Evolutionary conservation across 2,329 filamentous ascomycete species (phyloP), one percentile per base, ranked within the genome.

Genomic region (Pseudogymnoascus pannorum): DNA sequence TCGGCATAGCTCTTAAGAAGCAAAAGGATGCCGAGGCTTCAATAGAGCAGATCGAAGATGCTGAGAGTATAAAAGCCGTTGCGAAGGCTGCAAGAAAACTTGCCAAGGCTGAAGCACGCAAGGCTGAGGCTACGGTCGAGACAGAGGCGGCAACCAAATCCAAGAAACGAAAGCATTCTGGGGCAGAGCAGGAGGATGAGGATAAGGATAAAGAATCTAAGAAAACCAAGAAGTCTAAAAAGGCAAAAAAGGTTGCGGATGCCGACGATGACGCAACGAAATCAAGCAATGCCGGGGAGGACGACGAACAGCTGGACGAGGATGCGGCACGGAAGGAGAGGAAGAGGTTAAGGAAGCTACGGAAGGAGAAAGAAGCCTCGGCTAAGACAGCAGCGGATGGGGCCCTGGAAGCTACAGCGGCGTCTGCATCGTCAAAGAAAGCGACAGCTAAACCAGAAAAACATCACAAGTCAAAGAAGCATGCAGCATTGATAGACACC

Each of bases 41-140:
- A 75, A 87, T 84, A 74, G 87, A 84, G 77, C 75, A 75, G 67
- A 64, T 64, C 2, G 69, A 69, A 57, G 35, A 63, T 57, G 59
- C 48, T 36, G 65, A 76, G 66, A 74, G 72, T 62, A 71, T 58
- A 58, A 68, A 68, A 20, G 59, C 60, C n/a, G 60, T 60, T 16
- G 65, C 66, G 48, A 63, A 62, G 22, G 64, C 68, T 22, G 60
- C 67, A 26, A 60, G 67, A 18, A 64, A 60, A 57, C 67, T 67
- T 54, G 67, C 67, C 24, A 69, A 69, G 58, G 58, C 65, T 31
- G 59, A 51, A 20, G 66, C 66, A 6, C 60, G 67, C 12, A 64
- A 67, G 57, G 65, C 67, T 29, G 67, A 67, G 26, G 48, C 64
- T 26, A 58, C 61, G 4, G 62, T 66, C 33, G 62, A 66, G 58